A percentile compares a stretch with the other conserved stretches of the same genome.
Evolutionary conservation across 2,329 filamentous ascomycete genomes (phyloP).

Genomic region (Hirsutella thompsonii): DNA sequence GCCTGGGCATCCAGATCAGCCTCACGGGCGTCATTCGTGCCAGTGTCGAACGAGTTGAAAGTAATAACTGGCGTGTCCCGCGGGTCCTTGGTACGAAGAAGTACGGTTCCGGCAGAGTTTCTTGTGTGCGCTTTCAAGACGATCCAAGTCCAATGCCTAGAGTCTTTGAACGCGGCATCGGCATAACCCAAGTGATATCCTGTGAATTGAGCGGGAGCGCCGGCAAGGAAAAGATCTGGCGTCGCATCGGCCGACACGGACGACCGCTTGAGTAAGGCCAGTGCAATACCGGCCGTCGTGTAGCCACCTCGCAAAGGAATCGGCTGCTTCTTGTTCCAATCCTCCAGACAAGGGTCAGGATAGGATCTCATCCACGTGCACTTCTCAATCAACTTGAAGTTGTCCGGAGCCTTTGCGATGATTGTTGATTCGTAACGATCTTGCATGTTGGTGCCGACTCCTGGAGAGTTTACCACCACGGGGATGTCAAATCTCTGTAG

Average conservation of each 20-base stretch:
- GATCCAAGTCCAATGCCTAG: slow-evolving; percentile 23
- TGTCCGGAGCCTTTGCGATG: neutral
- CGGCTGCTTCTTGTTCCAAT: slow-evolving; percentile 11
- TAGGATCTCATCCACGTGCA: neutral
- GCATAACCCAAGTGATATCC: slow-evolving; percentile 16
- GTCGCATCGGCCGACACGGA: slow-evolving; percentile 12
- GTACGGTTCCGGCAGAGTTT: slow-evolving; percentile 49
- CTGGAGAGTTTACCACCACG: slow-evolving; percentile 42
- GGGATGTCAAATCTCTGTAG: slow-evolving; percentile 30
- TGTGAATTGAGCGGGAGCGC: slow-evolving; percentile 12
- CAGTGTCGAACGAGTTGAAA: slow-evolving; percentile 47
- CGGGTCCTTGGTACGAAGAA: slow-evolving; percentile 46
- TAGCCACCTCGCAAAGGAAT: slow-evolving; percentile 9
- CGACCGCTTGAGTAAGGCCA: slow-evolving; percentile 14
- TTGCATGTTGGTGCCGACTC: slow-evolving; percentile 43
- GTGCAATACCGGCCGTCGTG: slow-evolving; percentile 10
- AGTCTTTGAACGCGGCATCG: slow-evolving; percentile 6
- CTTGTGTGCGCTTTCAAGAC: slow-evolving; percentile 48
- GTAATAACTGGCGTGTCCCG: slow-evolving; percentile 49
- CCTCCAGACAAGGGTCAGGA: slow-evolving; percentile 18
- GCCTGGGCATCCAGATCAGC: slow-evolving; percentile 33
- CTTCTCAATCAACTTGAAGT: neutral
- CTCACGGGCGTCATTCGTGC: slow-evolving; percentile 28
- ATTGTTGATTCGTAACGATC: slow-evolving; percentile 15
- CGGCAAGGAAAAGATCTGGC: slow-evolving; percentile 16